Percentiles rank a stretch among this genome's conserved stretches.
Conservation (phyloP, 1,139 yeast species). For the Hansenula lynferdii region DNA sequence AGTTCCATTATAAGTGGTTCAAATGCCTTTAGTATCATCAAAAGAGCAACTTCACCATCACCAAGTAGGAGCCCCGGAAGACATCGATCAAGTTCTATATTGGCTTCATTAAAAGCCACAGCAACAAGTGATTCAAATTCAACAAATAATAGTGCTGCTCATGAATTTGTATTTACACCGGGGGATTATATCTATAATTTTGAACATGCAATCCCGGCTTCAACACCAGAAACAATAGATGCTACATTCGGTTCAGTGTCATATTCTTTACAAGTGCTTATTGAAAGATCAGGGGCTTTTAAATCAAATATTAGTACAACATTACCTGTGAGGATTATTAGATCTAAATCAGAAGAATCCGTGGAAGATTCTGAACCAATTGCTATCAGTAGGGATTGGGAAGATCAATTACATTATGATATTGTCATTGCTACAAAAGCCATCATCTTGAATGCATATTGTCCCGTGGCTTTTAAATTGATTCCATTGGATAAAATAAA, state of each 20-base stretch:
- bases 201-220: conserved; percentile 81
- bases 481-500: conserved; percentile 86
- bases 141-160: conserved; percentile 4
- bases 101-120: conserved; percentile 5
- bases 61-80: conserved; percentile 11
- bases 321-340: conserved; percentile 59
- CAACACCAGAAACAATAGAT: conserved; percentile 73
- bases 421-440: conserved; percentile 87
- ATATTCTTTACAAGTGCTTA: conserved; percentile 62
- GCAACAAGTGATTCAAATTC: conserved; percentile 4
- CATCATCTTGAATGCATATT: conserved; percentile 72
- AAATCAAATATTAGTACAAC: conserved; percentile 67
- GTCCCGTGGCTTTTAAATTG: conserved; percentile 81
- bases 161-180: conserved; percentile 47
- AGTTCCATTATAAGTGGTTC: conserved; percentile 3
- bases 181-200: conserved; percentile 93
- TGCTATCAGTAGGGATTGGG: conserved; percentile 89
- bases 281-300: conserved; percentile 81
- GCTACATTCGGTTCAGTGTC: conserved; percentile 79
- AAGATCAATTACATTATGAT: conserved; percentile 83
- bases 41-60: conserved; percentile 21
- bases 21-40: conserved; percentile 16
- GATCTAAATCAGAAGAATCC: conserved; percentile 75
- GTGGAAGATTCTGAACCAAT: conserved; percentile 92
- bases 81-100: conserved; percentile 13